Conservation (phyloP, 495 filamentous ascomycete species). For the Aspergillus diversus region DNA sequence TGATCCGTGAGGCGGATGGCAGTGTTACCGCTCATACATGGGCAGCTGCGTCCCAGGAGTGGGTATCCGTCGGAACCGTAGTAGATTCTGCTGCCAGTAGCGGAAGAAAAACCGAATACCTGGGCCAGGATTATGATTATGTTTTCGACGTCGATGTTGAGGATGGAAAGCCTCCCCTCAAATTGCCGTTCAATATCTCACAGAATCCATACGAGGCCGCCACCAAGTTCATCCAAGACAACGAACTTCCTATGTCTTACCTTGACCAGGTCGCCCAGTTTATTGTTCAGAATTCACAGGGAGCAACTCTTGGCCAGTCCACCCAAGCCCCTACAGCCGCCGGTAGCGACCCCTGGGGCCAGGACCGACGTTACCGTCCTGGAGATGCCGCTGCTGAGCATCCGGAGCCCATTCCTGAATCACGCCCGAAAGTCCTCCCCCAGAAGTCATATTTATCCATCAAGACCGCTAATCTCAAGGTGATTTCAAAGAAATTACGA, state of each 20-base stretch:
- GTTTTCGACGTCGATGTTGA: conserved; percentile 99
- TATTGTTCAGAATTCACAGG: conserved; percentile 86
- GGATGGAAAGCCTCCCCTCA: conserved; percentile 91
- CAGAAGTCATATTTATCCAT: conserved; percentile 85
- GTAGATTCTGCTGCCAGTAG: conserved; percentile 87
- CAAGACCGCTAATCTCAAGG: conserved; percentile 59
- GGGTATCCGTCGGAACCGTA: conserved; percentile 90
- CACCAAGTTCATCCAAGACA: conserved; percentile 86
- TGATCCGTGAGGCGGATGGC: conserved; percentile 81
- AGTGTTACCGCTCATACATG: conserved; percentile 81
- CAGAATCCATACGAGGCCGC: conserved; percentile 94
- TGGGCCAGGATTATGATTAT: conserved; percentile 92
- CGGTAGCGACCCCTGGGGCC: conserved; percentile 74
- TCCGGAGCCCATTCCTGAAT: conserved; percentile 37
- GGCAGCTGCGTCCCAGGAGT: conserved; percentile 67
- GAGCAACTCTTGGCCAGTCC: conserved; percentile 72
- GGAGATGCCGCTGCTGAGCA: conserved; percentile 55
- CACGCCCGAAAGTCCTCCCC: conserved; percentile 68
- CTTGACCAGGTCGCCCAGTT: conserved; percentile 94
- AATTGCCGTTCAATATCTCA: conserved; percentile 88
- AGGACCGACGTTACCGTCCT: conserved; percentile 76
- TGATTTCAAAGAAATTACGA: conserved; percentile 72
- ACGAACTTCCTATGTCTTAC: conserved; percentile 88
- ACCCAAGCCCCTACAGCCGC: conserved; percentile 42
- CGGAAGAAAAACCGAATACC: conserved; percentile 70